Conservation (phyloP, 2,329 filamentous ascomycete genomes). For the Colletotrichum horii region DNA sequence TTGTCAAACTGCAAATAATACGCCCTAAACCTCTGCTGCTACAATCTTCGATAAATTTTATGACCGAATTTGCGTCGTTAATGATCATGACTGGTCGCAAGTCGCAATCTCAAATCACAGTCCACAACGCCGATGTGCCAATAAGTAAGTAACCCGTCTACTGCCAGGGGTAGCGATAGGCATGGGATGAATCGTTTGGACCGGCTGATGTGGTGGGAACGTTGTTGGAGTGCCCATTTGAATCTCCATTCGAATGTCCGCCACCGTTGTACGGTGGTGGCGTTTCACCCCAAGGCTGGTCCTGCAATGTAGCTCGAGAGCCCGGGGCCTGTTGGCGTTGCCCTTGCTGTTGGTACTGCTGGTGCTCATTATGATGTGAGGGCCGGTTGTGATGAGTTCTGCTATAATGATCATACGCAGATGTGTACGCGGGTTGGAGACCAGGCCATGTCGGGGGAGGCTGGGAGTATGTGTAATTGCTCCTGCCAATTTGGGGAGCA, state of each 20-base stretch:
- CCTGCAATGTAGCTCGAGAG: background rate
- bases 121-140: background rate
- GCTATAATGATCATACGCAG: slow-evolving; percentile 3
- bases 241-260: background rate
- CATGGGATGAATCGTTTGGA: slow-evolving; percentile 3
- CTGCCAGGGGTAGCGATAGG: slow-evolving; percentile 24
- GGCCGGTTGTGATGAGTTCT: background rate
- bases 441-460: slow-evolving; percentile 16
- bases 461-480: slow-evolving; percentile 8
- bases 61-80: background rate
- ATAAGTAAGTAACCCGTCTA: background rate
- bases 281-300: background rate
- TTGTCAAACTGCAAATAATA: background rate
- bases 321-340: background rate
- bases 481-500: background rate
- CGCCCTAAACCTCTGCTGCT: background rate
- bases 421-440: slow-evolving; percentile 15
- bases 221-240: background rate
- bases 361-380: background rate
- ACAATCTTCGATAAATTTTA: background rate
- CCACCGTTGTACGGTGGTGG: slow-evolving; percentile 7
- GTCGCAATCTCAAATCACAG: background rate
- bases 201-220: background rate
- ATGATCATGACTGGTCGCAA: background rate
- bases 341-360: background rate